Evolutionary conservation across 805 yeast species (phyloP), one percentile per base, ranked within the genome.

Genomic region (Pichia occidentalis): DNA sequence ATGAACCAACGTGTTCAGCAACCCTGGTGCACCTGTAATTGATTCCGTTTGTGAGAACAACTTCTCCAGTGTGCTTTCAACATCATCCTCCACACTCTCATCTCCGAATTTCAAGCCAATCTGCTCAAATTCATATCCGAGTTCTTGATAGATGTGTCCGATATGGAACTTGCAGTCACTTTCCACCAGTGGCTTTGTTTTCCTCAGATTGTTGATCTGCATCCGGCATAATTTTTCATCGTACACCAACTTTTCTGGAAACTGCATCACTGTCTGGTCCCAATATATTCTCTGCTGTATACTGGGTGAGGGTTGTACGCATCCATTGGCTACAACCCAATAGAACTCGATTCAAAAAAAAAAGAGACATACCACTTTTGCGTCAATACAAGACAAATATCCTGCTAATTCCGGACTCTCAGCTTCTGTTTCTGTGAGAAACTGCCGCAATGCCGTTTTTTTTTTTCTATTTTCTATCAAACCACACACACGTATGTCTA

Each of bases 111-210:
- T 16, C 3, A 36, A 12, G 1, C 34, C 28, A n/a, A 40, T 31
- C 21, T 36, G 43, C 5, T 40, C 37, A 25, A 40, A 32, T n/a
- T 36, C 30, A 16, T 36, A 36, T 24, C 17, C 26, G n/a, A 40
- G 13, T 16, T 40, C 37, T 20, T 28, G 17, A 19, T 40, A 36
- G 4, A 40, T 40, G 21, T 40, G 40, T 5, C 40, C 29, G 21
- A 40, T 26, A 12, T 40, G 43, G 25, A 40, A 40, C 22, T 40
- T 40, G 26, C 37, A 36, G 17, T 35, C 40, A 32, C 43, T 32
- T 27, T 32, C 24, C 4, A 40, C 43, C 7, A 36, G 17, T 5
- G 43, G 40, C 20, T 29, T 31, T 2, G 40, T 36, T 25, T 40
- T 40, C 11, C 43, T 20, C 5, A 40, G 22, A 27, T 36, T 40